A percentile compares a stretch with the other conserved stretches of the same genome.
phyloP scores from a whole-genome alignment of 176 grass and related monocot genomes.

The bread wheat (Triticum aestivum) region IWGSC_CS_RefSeq_v2.1 NC_057814.1:579888489-579888988 shows the following conservation, averaged over 20 bases:
- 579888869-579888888: not conserved
- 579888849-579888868: constrained; percentile 42
- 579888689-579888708: not conserved
- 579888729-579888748: not conserved
- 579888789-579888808: not conserved
- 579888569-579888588: constrained; percentile 11
- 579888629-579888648: constrained; percentile 20
- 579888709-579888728: not conserved
- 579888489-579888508: no score
- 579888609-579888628: not conserved
- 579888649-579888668: constrained; percentile 15
- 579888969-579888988: not conserved
- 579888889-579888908: constrained; percentile 1
- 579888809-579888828: not conserved
- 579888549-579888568: constrained; percentile 1
- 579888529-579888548: not conserved
- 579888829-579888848: not conserved
- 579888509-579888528: not conserved
- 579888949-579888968: constrained; percentile 36
- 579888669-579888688: constrained; percentile 31
- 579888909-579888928: constrained; percentile 1
- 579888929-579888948: constrained; percentile 33
- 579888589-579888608: constrained; percentile 15
- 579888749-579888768: constrained; percentile 25
- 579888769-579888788: constrained; percentile 30